phyloP scores from a whole-genome alignment of 257 asterid species.

The Fraxinus americana region DNA sequence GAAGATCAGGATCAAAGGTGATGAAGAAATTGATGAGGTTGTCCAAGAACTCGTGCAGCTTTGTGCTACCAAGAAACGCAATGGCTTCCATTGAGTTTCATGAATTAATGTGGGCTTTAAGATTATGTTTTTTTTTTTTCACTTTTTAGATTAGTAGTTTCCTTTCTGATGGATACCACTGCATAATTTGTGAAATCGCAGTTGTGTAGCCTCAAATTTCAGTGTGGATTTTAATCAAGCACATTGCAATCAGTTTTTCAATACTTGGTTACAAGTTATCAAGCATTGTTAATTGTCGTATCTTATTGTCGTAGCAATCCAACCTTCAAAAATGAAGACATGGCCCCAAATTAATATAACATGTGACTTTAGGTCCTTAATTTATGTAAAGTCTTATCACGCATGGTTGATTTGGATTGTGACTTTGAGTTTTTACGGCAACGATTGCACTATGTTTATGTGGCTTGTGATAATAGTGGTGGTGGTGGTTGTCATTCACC shows the following conservation, averaged over 20 bases:
- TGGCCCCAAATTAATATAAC: too few relatives aligned
- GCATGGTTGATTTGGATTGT: too few relatives aligned
- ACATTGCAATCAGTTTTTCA: neutral
- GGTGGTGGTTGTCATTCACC: too few relatives aligned
- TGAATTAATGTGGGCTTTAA: neutral
- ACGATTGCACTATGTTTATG: too few relatives aligned
- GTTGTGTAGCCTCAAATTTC: constrained; percentile 25
- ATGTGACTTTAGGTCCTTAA: too few relatives aligned
- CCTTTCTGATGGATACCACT: constrained; percentile 22
- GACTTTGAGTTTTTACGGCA: too few relatives aligned
- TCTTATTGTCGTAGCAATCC: neutral
- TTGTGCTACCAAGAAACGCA: constrained; percentile 6
- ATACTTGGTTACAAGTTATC: neutral
- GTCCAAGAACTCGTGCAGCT: constrained; percentile 36
- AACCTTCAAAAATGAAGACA: neutral
- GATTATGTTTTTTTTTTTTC: neutral
- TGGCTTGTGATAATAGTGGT: too few relatives aligned
- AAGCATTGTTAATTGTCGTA: neutral
- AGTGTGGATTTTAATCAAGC: neutral
- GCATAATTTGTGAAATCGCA: constrained; percentile 35
- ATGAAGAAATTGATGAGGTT: constrained; percentile 45
- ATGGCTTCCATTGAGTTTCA: constrained; percentile 12
- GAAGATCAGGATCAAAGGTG: constrained; percentile 34
- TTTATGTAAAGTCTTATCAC: too few relatives aligned
- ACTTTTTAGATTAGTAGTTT: neutral